Conservation (phyloP, 208 protist genomes). For the Trichomonas gallinae region DNA sequence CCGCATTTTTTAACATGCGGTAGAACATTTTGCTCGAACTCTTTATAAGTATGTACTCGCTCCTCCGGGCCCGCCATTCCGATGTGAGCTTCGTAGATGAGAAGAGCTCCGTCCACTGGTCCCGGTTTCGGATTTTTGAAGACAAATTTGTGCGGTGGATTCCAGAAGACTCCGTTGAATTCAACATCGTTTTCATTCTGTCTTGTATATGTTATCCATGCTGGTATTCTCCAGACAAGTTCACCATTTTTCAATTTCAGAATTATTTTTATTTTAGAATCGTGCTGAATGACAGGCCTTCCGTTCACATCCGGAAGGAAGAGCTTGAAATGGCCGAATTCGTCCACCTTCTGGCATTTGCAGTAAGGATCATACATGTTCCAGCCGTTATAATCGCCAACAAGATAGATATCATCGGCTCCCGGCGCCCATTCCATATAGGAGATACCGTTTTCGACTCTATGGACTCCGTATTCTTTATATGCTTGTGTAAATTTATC, state of each 20-base stretch:
- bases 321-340: not conserved
- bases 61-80: constrained; percentile 51
- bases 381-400: constrained; percentile 33
- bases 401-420: not conserved
- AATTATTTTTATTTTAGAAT: not conserved
- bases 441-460: not conserved
- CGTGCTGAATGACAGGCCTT: not conserved
- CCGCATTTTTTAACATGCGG: constrained; percentile 53
- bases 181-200: constrained; percentile 2
- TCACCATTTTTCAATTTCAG: not conserved
- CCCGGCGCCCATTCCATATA: constrained; percentile 30
- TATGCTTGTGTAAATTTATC: constrained; percentile 14
- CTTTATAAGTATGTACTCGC: constrained; percentile 46
- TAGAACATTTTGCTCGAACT: constrained; percentile 55
- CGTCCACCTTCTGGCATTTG: not conserved
- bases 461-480: constrained; percentile 21
- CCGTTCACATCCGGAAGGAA: not conserved
- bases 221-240: not conserved
- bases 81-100: constrained; percentile 59
- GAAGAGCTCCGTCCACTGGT: constrained; percentile 39
- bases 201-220: not conserved
- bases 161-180: constrained; percentile 43
- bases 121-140: constrained; percentile 37
- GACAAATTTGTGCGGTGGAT: constrained; percentile 38
- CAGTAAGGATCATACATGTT: not conserved